These are phyloP conservation scores for Dioscorea alata DNA, from an alignment of 106 monocot species.

Conservation along the genomic window DNA sequence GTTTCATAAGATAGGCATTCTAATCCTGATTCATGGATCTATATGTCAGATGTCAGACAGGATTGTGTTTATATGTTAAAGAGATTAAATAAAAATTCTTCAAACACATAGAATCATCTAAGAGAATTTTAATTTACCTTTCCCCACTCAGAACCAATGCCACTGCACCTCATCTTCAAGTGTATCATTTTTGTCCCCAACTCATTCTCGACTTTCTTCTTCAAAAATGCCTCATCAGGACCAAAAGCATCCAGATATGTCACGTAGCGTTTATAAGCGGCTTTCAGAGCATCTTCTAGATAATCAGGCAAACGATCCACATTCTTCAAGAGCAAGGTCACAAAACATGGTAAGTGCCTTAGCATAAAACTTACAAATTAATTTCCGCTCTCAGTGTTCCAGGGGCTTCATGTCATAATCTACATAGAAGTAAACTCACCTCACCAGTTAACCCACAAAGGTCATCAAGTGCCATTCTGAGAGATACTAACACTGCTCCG, in stretches of 20 bases:
- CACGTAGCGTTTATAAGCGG: constrained; percentile 78
- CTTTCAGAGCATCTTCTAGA: constrained; percentile 63
- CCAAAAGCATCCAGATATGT: constrained; percentile 86
- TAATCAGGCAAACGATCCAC: constrained; percentile 58
- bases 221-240: constrained; percentile 63
- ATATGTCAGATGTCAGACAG: background rate
- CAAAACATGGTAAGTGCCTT: background rate
- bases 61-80: background rate
- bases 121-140: constrained; percentile 43
- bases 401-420: background rate
- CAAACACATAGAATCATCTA: background rate
- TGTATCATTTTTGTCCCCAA: constrained; percentile 94
- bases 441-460: constrained; percentile 71
- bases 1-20: no score
- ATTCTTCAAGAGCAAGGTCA: constrained; percentile 37
- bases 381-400: background rate
- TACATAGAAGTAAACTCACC: constrained; percentile 26
- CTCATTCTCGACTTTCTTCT: constrained; percentile 90
- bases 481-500: constrained; percentile 64
- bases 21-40: no score
- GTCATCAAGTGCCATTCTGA: constrained; percentile 97
- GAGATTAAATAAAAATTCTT: background rate
- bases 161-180: constrained; percentile 92
- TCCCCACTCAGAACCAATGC: constrained; percentile 95
- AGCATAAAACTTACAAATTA: background rate